Base-by-base conservation (phyloP, 1,139 yeast genomes). In the Kazachstania sp. region DNA sequence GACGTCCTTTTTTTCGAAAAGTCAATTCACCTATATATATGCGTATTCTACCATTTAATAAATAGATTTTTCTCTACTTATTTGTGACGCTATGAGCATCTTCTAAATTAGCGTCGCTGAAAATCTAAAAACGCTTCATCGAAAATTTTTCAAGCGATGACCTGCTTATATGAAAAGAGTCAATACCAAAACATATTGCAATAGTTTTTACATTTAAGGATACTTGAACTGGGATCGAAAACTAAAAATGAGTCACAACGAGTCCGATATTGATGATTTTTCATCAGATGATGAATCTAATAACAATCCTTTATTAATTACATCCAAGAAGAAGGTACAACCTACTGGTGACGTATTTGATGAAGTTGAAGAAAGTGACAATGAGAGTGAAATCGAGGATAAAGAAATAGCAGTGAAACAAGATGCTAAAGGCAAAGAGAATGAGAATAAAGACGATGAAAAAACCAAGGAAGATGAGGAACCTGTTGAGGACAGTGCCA, bases 271-370 rank as follows among this genome's bases (percentile, higher is more conserved):
- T 30, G 45, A 48, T 42, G 56, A 53, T 38, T 64, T 59, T 44
- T 57, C 66, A 1, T 63, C 67, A 11, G 61, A 58, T 37, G 58
- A 52, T 6, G 61, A 57, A 28, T 23, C 28, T 23, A 48, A 51
- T 0, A 37, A 41, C 15, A 47, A 49, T 12, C 37, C 37, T 12
- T 47, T 66, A n/a, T 45, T 57, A 4, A 49, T 56, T 8, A 47
- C 54, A 3, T 43, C 58, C n/a, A 59, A 59, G 49, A 57, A 54
- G 41, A 50, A 40, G 23, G 5, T n/a, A 18, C 37, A 44, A 18
- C 16, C 35, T 11, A 31, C 43, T 8, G 49, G 47, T 13, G 45
- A 48, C 18, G 50, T 45, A n/a, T 49, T 48, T 1, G 50, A 43
- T 26, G 46, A 52, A 4, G 54, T 51, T 43, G 51, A 53, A 4